A percentile compares a stretch with the other conserved stretches of the same genome.
Evolutionary conservation across 371 early-diverging fungal genomes (phyloP).

Genomic region (Nosema muscidifuracis): DNA sequence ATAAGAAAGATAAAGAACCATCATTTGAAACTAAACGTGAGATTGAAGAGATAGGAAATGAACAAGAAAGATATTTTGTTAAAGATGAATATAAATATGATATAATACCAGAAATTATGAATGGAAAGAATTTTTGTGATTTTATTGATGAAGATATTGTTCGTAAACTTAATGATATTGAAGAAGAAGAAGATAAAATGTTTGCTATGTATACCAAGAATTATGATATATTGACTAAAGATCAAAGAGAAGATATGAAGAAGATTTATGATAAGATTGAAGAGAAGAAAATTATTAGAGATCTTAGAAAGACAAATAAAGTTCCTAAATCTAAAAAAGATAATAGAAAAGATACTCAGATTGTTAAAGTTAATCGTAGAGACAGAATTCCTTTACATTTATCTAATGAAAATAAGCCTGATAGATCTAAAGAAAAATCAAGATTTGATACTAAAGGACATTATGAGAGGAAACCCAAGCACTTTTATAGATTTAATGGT

Average conservation of each 20-base stretch:
- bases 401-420: conserved; percentile 18
- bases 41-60: conserved; percentile 28
- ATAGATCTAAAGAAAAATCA: conserved; percentile 39
- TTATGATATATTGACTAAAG: conserved; percentile 50
- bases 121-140: conserved; percentile 98
- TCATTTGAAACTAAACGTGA: conserved; percentile 3
- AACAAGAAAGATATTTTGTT: conserved; percentile 35
- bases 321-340: conserved; percentile 5
- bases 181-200: conserved; percentile 68
- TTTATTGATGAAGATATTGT: conserved; percentile 80
- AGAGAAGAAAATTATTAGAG: conserved; percentile 34
- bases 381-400: conserved; percentile 9
- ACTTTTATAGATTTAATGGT: conserved; percentile 21
- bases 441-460: conserved; percentile 19
- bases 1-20: conserved; percentile 23
- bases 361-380: background rate
- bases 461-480: conserved; percentile 48
- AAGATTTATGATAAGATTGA: conserved; percentile 45
- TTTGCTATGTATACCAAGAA: conserved; percentile 46
- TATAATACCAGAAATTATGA: conserved; percentile 93
- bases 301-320: conserved; percentile 23
- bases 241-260: conserved; percentile 53
- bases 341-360: conserved; percentile 14
- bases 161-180: conserved; percentile 81
- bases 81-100: conserved; percentile 85